Percentiles rank a stretch among this genome's conserved stretches.
These are phyloP conservation scores for Amyloporia xantha DNA, from an alignment of 768 basidiomycete genomes.

Conservation along the genomic window DNA sequence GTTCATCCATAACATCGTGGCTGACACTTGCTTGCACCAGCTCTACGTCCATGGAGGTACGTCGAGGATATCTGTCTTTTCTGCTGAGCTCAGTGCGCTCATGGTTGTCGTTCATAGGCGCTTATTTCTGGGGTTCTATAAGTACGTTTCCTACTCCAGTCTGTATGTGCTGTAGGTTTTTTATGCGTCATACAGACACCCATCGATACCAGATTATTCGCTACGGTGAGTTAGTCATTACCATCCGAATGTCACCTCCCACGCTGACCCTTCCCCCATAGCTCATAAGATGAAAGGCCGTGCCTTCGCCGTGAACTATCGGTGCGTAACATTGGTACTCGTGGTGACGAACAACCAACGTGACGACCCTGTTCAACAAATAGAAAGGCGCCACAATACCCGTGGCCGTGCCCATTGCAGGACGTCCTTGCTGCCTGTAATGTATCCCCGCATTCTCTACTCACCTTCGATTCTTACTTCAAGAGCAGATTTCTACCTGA, in stretches of 20 bases:
- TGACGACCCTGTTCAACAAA: slow-evolving; percentile 10
- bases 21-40: slow-evolving; percentile 26
- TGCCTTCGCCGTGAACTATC: slow-evolving; percentile 56
- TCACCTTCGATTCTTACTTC: not conserved
- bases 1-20: not conserved
- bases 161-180: not conserved
- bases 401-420: slow-evolving; percentile 73
- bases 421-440: slow-evolving; percentile 72
- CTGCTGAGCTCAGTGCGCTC: not conserved
- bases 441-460: slow-evolving; percentile 6
- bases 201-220: slow-evolving; percentile 55
- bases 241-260: not conserved
- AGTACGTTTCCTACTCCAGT: slow-evolving; percentile 28
- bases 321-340: too few species aligned
- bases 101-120: too few species aligned
- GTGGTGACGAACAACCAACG: not conserved
- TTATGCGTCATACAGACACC: slow-evolving; percentile 33
- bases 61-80: not conserved
- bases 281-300: slow-evolving; percentile 69
- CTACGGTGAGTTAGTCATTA: slow-evolving; percentile 32
- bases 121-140: slow-evolving; percentile 61
- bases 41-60: slow-evolving; percentile 62
- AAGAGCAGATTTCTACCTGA: slow-evolving; percentile 61
- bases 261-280: slow-evolving; percentile 23
- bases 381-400: slow-evolving; percentile 79